phyloP scores from a whole-genome alignment of 2,329 filamentous ascomycete genomes.

The Chalaropsis ovoidea region DNA sequence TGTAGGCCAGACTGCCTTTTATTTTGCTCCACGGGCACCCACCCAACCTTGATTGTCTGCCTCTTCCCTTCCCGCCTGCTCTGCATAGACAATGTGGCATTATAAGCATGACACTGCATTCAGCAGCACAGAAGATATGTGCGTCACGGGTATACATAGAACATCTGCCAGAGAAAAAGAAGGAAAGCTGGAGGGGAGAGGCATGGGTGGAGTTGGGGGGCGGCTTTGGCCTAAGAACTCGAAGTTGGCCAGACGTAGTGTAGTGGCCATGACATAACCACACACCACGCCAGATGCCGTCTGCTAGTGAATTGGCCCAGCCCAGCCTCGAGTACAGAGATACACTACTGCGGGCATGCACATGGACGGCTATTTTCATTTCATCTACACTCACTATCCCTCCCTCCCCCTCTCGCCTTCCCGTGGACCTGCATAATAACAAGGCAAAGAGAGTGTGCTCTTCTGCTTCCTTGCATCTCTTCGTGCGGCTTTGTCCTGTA shows the following conservation, averaged over 20 bases:
- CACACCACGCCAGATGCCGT: too few species aligned
- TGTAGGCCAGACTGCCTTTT: background rate
- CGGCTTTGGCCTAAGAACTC: background rate
- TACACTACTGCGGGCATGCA: background rate
- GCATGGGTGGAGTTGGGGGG: background rate
- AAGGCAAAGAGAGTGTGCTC: background rate
- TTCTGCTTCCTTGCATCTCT: too few species aligned
- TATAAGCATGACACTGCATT: constrained; percentile 10
- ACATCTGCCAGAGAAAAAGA: background rate
- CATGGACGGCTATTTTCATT: background rate
- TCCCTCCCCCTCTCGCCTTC: background rate
- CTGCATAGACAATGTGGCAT: constrained; percentile 11
- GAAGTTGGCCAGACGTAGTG: background rate
- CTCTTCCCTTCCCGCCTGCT: constrained; percentile 11
- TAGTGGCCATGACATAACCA: too few species aligned
- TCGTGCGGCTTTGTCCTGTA: background rate
- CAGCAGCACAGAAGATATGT: constrained; percentile 2
- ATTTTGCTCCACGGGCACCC: background rate
- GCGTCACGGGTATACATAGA: background rate
- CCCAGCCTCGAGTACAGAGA: background rate
- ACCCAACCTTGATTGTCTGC: background rate
- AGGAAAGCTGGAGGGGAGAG: background rate
- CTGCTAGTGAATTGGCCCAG: too few species aligned
- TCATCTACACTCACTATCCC: background rate
- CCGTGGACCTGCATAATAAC: background rate